These are phyloP conservation scores for Microcos paniculata DNA, from an alignment of 345 rosid species.

Conservation along the genomic window DNA sequence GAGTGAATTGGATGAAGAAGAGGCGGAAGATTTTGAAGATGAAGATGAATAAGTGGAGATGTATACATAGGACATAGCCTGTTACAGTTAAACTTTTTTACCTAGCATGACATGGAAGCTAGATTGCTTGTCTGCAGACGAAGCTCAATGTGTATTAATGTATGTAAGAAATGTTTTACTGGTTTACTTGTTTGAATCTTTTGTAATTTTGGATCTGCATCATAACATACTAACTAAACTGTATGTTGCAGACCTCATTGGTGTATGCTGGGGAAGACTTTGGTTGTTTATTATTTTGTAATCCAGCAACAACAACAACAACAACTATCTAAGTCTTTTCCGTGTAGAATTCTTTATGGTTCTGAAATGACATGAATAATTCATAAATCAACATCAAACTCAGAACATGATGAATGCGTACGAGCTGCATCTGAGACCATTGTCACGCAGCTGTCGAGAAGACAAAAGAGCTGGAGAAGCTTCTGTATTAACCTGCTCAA, in stretches of 20 bases:
- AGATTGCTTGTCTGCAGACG: not conserved
- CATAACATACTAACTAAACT: too few relatives aligned
- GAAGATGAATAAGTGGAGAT: slow-evolving; percentile 39
- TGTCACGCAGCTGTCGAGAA: not conserved
- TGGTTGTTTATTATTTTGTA: too few relatives aligned
- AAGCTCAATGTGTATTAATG: not conserved
- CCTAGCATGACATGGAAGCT: not conserved
- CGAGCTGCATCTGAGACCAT: not conserved
- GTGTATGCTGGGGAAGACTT: too few relatives aligned
- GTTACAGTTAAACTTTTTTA: not conserved
- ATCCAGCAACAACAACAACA: too few relatives aligned
- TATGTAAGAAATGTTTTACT: not conserved
- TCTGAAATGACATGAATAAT: not conserved
- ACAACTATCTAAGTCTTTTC: too few relatives aligned
- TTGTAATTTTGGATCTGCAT: too few relatives aligned
- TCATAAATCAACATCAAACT: not conserved
- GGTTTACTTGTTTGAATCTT: not conserved
- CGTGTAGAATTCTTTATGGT: too few relatives aligned
- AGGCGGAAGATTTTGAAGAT: slow-evolving; percentile 31
- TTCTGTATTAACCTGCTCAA: not conserved
- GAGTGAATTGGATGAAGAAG: slow-evolving; percentile 23
- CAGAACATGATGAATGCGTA: not conserved
- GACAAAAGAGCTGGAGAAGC: too few relatives aligned
- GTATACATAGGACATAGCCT: too few relatives aligned
- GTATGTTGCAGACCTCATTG: too few relatives aligned